Evolutionary conservation across 2,329 filamentous ascomycete genomes (phyloP).

Genomic region (Microcyclosporella mali): DNA sequence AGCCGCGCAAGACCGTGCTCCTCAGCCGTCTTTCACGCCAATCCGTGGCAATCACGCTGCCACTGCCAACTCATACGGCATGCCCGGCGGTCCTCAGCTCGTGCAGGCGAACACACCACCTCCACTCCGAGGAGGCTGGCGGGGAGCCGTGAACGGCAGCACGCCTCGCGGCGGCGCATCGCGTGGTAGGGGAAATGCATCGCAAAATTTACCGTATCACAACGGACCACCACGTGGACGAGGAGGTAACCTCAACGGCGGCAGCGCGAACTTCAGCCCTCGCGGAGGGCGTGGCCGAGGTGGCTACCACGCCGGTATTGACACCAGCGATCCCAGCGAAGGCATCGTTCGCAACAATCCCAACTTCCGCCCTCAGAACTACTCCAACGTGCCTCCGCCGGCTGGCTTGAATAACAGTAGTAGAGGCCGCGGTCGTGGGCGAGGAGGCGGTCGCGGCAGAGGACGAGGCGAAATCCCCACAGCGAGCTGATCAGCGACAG

Average conservation of each 20-base stretch:
- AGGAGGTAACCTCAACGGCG: constrained; percentile 27
- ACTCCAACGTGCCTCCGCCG: constrained; percentile 53
- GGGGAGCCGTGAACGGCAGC: constrained; percentile 49
- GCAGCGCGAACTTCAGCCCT: constrained; percentile 14
- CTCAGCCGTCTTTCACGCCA: constrained; percentile 21
- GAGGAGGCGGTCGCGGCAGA: constrained; percentile 22
- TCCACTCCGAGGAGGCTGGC: constrained; percentile 54
- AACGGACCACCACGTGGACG: constrained; percentile 33
- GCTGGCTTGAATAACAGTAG: constrained; percentile 44
- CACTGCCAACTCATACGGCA: constrained; percentile 47
- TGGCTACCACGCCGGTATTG: constrained; percentile 41
- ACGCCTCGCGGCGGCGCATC: constrained; percentile 22
- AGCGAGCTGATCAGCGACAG: background rate
- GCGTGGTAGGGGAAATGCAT: constrained; percentile 33
- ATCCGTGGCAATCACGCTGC: constrained; percentile 26
- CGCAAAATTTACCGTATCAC: constrained; percentile 6
- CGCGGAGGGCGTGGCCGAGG: constrained; percentile 24
- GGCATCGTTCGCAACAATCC: constrained; percentile 53
- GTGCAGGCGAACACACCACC: constrained; percentile 51
- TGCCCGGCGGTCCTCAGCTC: constrained; percentile 56
- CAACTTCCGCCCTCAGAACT: constrained; percentile 50
- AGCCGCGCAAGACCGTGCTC: constrained; percentile 26
- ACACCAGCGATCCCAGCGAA: constrained; percentile 47
- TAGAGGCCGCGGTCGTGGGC: constrained; percentile 17
- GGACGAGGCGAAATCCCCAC: constrained; percentile 15